A percentile compares a stretch with the other conserved stretches of the same genome.
Evolutionary conservation across 192 early-diverging fungal genomes (phyloP).

Genomic region (Coemansia sp.): DNA sequence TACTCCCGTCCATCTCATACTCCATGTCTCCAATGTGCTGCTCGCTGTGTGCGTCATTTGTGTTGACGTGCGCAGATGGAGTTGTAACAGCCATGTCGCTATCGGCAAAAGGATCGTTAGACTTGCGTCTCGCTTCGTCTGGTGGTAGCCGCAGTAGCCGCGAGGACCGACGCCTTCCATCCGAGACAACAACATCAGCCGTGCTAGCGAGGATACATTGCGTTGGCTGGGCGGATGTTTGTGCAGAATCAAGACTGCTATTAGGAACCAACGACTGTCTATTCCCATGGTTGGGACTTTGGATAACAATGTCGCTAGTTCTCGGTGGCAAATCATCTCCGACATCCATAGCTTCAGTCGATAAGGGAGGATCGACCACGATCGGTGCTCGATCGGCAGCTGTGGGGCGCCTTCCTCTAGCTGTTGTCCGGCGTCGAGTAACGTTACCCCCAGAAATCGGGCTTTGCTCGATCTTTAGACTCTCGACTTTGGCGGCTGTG

Average conservation of each 20-base stretch:
- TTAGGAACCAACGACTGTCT: neutral
- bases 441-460: slow-evolving; percentile 3
- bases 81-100: neutral
- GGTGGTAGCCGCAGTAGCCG: slow-evolving; percentile 3
- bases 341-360: neutral
- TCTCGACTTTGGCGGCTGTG: neutral
- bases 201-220: neutral
- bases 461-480: neutral
- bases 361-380: neutral
- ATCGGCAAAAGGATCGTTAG: neutral
- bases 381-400: neutral
- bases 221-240: neutral
- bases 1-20: slow-evolving; percentile 10
- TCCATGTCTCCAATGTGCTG: neutral
- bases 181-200: neutral
- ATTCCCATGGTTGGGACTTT: neutral
- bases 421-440: neutral
- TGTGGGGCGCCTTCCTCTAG: neutral
- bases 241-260: neutral
- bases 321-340: neutral
- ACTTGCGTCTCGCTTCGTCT: neutral
- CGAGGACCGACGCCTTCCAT: slow-evolving; percentile 4
- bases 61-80: neutral
- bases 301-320: neutral
- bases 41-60: neutral